phyloP scores from a whole-genome alignment of 192 early-diverging fungal genomes.

The Coemansia asiatica region DNA sequence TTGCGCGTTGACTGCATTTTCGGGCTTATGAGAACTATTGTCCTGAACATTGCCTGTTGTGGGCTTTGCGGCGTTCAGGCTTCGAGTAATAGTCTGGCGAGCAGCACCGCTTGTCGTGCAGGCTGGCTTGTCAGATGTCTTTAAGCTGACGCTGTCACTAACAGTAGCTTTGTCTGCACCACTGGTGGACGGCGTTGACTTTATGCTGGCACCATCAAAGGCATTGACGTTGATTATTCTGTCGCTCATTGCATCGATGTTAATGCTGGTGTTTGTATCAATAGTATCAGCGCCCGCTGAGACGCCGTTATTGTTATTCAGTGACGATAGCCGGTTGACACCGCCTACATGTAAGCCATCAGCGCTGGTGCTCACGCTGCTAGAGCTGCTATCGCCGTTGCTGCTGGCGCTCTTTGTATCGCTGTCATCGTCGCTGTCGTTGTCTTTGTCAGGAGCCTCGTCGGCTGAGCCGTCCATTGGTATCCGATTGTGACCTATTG shows the following conservation, averaged over 20 bases:
- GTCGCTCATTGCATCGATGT: slow-evolving; percentile 28
- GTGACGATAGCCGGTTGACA: slow-evolving; percentile 28
- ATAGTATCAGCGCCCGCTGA: not conserved
- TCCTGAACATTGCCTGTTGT: not conserved
- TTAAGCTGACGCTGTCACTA: not conserved
- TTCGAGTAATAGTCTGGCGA: slow-evolving; percentile 30
- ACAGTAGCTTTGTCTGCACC: slow-evolving; percentile 1
- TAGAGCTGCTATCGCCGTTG: not conserved
- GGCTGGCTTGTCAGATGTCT: slow-evolving; percentile 3
- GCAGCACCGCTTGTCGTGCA: not conserved
- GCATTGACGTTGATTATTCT: slow-evolving; percentile 37
- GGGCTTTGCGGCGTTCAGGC: slow-evolving; percentile 10
- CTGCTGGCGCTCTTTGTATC: slow-evolving; percentile 1
- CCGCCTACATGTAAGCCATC: slow-evolving; percentile 22
- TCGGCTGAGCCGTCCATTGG: slow-evolving; percentile 16
- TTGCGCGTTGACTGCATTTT: not conserved
- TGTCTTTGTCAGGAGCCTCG: slow-evolving; percentile 14
- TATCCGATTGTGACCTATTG: slow-evolving; percentile 31
- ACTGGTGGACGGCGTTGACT: slow-evolving; percentile 15
- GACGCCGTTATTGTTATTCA: not conserved
- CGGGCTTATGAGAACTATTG: not conserved
- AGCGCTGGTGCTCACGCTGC: slow-evolving; percentile 2
- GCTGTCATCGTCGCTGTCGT: slow-evolving; percentile 17
- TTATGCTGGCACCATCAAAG: slow-evolving; percentile 27
- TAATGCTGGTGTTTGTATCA: slow-evolving; percentile 36